These are phyloP conservation scores for Mesembryanthemum crystallinum DNA, from an alignment of 148 eudicot genomes.

Conservation along the genomic window DNA sequence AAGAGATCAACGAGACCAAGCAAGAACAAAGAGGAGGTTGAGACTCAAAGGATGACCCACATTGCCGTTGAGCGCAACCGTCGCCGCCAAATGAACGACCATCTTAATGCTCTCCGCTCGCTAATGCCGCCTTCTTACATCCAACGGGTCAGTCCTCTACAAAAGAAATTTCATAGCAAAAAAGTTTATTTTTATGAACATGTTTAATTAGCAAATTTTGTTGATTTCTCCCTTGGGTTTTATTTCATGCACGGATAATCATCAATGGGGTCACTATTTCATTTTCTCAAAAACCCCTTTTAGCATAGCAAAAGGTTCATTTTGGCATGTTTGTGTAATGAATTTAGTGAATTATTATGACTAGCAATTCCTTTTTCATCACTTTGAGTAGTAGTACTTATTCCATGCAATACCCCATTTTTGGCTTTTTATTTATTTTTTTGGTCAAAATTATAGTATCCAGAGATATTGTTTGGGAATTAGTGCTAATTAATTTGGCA, in stretches of 20 bases:
- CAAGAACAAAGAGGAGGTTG: slow-evolving; percentile 49
- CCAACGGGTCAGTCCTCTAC: slow-evolving; percentile 40
- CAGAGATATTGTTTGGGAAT: background rate
- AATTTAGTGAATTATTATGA: background rate
- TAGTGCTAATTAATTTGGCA: background rate
- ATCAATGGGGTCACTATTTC: too few relatives aligned
- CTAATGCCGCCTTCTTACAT: slow-evolving; percentile 55
- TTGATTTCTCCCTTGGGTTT: background rate
- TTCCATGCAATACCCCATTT: background rate
- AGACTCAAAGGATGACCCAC: slow-evolving; percentile 60
- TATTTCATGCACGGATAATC: too few relatives aligned
- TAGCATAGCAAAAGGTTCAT: too few relatives aligned
- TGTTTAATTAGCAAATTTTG: background rate
- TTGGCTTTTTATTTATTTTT: background rate
- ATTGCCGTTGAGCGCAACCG: slow-evolving; percentile 64
- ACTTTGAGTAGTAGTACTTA: too few relatives aligned
- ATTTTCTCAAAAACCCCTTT: background rate
- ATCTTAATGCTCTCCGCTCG: slow-evolving; percentile 48
- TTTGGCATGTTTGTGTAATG: background rate
- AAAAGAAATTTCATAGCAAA: too few relatives aligned
- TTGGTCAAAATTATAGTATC: background rate
- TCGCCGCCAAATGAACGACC: slow-evolving; percentile 54
- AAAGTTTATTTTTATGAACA: background rate
- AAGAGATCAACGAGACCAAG: slow-evolving; percentile 25
- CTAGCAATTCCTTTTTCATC: too few relatives aligned